Base-by-base conservation (phyloP, 352 stramenopile genomes). In the Globisporangium radiosum region DNA sequence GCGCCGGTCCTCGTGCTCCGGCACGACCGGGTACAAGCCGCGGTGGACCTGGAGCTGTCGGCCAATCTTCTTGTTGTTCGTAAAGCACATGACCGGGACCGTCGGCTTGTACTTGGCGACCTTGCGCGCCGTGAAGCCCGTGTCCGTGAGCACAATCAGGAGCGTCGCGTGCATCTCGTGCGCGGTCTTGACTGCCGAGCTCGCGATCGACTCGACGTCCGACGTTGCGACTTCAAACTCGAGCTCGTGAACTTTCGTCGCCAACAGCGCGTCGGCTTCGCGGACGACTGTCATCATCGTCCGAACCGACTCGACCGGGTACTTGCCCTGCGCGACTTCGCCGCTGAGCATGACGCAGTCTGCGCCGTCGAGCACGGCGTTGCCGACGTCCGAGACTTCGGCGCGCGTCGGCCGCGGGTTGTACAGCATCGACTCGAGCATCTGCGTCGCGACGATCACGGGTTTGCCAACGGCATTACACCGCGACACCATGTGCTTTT, bases 221-320 rank as follows among this genome's bases (percentile, higher is more conserved):
- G 78, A 78, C 19, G 71, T 81, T 10, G 81, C 69, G 7, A 80
- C 63, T 14, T 79, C 73, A 58, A 79, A 92, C 53, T 90, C 71
- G 54, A 85, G 84, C 59, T 81, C 68, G 63, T 78, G 81, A 70
- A 85, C 75, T 15, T 58, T 63, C 5, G 64, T 69, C 58, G 84
- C 71, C 40, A 93, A 66, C 60, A 94, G 66, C 51, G 70, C 45
- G 62, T 97, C 88, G 47, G 87, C 87, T 66, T 96, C 82, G 60
- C 86, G 85, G 62, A 97, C 84, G 51, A 98, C 88, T 52, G 94
- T 93, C 70, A 97, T 97, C 94, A 98, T 98, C 13, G 89, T 96
- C 54, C 78, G 70, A 13, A 95, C 87, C 15, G 79, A 90, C 61
- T 95, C 83, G 48, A 93, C 69, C n/a, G 87, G 87, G 76, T 92